A percentile compares a stretch with the other conserved stretches of the same genome.
Evolutionary conservation across 2,329 filamentous ascomycete genomes (phyloP).

Genomic region (Neonectria ditissima): DNA sequence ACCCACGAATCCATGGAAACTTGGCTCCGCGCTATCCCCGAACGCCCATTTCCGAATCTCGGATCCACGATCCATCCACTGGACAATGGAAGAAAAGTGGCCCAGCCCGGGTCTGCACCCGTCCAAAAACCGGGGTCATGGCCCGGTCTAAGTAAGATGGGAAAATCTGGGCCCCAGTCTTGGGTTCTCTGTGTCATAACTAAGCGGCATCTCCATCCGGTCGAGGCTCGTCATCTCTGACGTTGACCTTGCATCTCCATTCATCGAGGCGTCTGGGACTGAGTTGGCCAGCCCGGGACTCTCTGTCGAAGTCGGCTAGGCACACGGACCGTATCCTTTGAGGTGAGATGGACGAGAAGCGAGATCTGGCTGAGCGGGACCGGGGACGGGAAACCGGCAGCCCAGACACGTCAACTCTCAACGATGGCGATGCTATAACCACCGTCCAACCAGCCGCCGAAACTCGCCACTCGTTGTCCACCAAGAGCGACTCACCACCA

Average conservation of each 20-base stretch:
- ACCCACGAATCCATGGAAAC: slow-evolving; percentile 22
- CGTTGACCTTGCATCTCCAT: no score
- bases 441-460: slow-evolving; percentile 26
- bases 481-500: slow-evolving; percentile 27
- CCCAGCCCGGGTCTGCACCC: slow-evolving; percentile 10
- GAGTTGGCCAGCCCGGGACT: background rate
- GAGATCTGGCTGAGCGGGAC: slow-evolving; percentile 18
- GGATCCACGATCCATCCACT: slow-evolving; percentile 16
- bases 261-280: background rate
- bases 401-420: slow-evolving; percentile 36
- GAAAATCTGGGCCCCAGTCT: slow-evolving; percentile 18
- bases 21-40: slow-evolving; percentile 37
- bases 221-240: background rate
- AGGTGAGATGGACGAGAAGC: slow-evolving; percentile 38
- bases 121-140: slow-evolving; percentile 27
- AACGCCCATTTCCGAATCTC: slow-evolving; percentile 38
- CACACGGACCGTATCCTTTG: slow-evolving; percentile 5
- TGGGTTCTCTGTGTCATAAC: slow-evolving; percentile 19
- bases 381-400: slow-evolving; percentile 29
- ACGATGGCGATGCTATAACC: slow-evolving; percentile 39
- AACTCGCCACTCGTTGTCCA: slow-evolving; percentile 14
- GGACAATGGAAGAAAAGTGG: slow-evolving; percentile 9
- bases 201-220: background rate
- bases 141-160: slow-evolving; percentile 24
- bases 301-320: background rate